Evolutionary conservation across 2,329 filamentous ascomycete genomes (phyloP).

Genomic region (Xylogone sp.): DNA sequence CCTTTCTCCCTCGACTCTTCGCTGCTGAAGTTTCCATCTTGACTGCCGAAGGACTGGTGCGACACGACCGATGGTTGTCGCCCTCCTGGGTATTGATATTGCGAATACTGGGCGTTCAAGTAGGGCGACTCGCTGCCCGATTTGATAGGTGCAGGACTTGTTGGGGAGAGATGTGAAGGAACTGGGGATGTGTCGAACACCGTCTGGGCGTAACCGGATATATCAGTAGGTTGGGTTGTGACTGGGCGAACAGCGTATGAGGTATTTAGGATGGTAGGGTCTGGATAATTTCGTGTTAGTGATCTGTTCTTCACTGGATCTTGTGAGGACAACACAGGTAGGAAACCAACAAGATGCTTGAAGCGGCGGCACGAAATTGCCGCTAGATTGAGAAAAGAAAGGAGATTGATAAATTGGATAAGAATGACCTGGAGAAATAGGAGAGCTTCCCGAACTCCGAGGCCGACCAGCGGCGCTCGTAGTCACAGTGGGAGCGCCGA

Average conservation of each 20-base stretch:
- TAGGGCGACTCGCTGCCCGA: constrained; percentile 28
- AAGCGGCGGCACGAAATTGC: constrained; percentile 49
- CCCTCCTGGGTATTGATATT: constrained; percentile 24
- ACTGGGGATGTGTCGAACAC: constrained; percentile 27
- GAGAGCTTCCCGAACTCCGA: constrained; percentile 17
- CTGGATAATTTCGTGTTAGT: constrained; percentile 22
- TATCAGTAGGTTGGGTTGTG: constrained; percentile 18
- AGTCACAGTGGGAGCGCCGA: constrained; percentile 15
- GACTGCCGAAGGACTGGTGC: constrained; percentile 24
- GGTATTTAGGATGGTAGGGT: constrained; percentile 28
- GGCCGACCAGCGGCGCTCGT: constrained; percentile 17
- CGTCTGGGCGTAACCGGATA: constrained; percentile 22
- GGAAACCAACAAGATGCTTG: constrained; percentile 50
- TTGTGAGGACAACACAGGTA: constrained; percentile 22
- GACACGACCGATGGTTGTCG: constrained; percentile 23
- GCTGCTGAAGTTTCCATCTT: constrained; percentile 26
- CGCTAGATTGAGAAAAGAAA: constrained; percentile 51
- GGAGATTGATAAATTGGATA: constrained; percentile 29
- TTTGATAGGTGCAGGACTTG: constrained; percentile 19
- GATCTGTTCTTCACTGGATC: constrained; percentile 17
- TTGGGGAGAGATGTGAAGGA: constrained; percentile 19
- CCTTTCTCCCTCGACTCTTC: constrained; percentile 28
- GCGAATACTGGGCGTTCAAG: constrained; percentile 18
- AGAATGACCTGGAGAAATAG: constrained; percentile 16
- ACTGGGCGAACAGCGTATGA: constrained; percentile 17